phyloP scores from a whole-genome alignment of 495 filamentous ascomycete species.

The Geoglossum glabrum region DNA sequence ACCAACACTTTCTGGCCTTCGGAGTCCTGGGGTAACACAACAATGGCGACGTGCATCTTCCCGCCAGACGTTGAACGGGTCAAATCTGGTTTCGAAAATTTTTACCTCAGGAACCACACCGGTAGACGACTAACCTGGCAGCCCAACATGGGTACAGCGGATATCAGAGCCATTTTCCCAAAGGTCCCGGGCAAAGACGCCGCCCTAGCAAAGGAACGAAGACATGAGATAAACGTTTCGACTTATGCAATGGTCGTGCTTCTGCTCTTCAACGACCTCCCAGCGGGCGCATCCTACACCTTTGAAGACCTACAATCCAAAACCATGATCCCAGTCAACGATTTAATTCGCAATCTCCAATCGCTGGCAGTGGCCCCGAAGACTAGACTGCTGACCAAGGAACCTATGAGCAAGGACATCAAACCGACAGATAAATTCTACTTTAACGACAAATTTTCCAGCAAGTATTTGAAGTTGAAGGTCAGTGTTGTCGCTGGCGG shows the following conservation, averaged over 20 bases:
- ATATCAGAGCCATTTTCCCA: constrained; percentile 62
- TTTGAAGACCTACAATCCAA: constrained; percentile 69
- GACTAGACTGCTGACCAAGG: constrained; percentile 61
- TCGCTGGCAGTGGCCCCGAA: constrained; percentile 74
- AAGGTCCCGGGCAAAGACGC: constrained; percentile 41
- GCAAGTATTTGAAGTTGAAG: constrained; percentile 70
- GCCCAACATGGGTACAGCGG: constrained; percentile 61
- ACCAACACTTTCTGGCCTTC: constrained; percentile 90
- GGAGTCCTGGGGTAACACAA: constrained; percentile 53
- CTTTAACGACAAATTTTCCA: constrained; percentile 69
- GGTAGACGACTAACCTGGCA: constrained; percentile 81
- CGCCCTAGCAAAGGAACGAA: constrained; percentile 43
- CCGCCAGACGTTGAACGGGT: constrained; percentile 56
- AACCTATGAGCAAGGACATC: constrained; percentile 64
- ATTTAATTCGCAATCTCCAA: constrained; percentile 66
- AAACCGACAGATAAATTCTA: constrained; percentile 61
- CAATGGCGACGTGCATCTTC: constrained; percentile 31
- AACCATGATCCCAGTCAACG: constrained; percentile 62
- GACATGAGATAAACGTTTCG: constrained; percentile 78
- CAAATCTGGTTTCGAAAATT: constrained; percentile 74
- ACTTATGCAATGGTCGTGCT: constrained; percentile 88
- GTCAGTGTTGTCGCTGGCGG: constrained; percentile 46
- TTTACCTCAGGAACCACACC: constrained; percentile 71
- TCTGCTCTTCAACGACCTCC: constrained; percentile 68
- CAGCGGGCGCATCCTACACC: constrained; percentile 39